Evolutionary conservation across 139 green algal genomes (phyloP), one percentile per base, ranked within the genome.

Genomic region (Volvox reticuliferus): DNA sequence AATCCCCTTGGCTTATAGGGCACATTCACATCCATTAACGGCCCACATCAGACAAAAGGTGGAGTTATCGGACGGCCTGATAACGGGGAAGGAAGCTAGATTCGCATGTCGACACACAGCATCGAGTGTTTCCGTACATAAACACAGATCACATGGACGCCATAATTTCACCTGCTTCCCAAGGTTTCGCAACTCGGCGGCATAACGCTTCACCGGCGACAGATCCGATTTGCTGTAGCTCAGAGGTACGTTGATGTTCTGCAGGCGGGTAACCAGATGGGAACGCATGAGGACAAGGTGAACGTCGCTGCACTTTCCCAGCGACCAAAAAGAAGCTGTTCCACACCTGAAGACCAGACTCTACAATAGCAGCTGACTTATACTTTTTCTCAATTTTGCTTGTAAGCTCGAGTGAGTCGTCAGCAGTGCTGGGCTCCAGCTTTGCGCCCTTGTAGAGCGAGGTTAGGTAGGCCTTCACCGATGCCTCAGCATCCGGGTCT

Each of bases 331-430:
- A 73, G 21, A 30, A 73, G 65, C 2, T 73, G 12, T n/a, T 73
- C 44, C 76, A 16, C 79, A 94, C 93, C 94, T 94, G 93, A 22
- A 96, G 92, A 35, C 94, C 93, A 24, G 88, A 88, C 85, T 94
- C 93, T 19, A 96, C 91, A 50, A 95, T 86, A 63, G 93, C 88
- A n/a, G 94, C 94, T 61, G 93, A 93, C 71, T 93, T 88, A 67
- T 95, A 96, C 92, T 96, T 96, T 73, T 91, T 90, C 89, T 96
- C 93, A 6, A 96, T 91, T 76, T 95, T 90, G 30, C 89, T 78
- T 21, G 93, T 91, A 2, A 95, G 69, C 84, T 93, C 91, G 6
- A 93, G 78, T 18, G 68, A 77, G n/a, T 91, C 67, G 44, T 93
- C 90, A 35, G 91, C 68, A 24, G n/a, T 68, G 62, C 77, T 87